Percentiles rank a stretch among this genome's conserved stretches.
These are phyloP conservation scores for Rhododendron ovatum DNA, from an alignment of 148 eudicot species.

Conservation along the genomic window DNA sequence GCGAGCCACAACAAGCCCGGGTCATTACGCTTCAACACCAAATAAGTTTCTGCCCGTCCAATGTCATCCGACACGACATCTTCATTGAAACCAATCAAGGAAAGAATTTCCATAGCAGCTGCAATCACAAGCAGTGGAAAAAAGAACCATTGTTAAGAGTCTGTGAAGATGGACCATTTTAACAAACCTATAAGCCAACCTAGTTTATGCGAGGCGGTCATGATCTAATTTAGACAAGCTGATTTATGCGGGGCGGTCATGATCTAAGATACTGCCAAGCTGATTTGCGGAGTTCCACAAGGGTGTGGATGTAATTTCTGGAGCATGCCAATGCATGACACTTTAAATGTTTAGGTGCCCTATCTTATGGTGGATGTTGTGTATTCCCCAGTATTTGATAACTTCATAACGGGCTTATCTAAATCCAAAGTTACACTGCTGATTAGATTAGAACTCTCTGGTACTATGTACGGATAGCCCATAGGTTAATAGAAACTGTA, in stretches of 20 bases:
- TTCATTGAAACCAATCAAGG: conserved; percentile 68
- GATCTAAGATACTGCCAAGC: neutral
- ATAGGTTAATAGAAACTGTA: neutral
- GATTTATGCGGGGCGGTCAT: neutral
- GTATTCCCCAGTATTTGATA: neutral
- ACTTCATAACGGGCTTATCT: neutral
- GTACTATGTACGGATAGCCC: neutral
- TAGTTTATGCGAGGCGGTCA: neutral
- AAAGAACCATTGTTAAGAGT: neutral
- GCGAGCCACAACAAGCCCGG: conserved; percentile 94
- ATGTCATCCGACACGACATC: conserved; percentile 40
- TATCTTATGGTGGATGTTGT: neutral
- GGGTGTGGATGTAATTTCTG: neutral
- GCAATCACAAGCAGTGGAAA: conserved; percentile 16
- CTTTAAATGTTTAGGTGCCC: neutral
- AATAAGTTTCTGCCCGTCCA: conserved; percentile 53
- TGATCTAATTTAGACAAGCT: neutral
- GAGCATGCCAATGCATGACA: neutral
- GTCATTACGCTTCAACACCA: conserved; percentile 73
- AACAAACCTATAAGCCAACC: neutral
- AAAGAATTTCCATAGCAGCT: conserved; percentile 83
- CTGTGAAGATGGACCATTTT: neutral
- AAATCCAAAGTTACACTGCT: neutral
- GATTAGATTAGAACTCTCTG: neutral
- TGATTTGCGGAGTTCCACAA: neutral